Percentiles rank a stretch among this genome's conserved stretches.
phyloP scores from a whole-genome alignment of 176 grass and related monocot genomes.

The Lolium perenne region DNA sequence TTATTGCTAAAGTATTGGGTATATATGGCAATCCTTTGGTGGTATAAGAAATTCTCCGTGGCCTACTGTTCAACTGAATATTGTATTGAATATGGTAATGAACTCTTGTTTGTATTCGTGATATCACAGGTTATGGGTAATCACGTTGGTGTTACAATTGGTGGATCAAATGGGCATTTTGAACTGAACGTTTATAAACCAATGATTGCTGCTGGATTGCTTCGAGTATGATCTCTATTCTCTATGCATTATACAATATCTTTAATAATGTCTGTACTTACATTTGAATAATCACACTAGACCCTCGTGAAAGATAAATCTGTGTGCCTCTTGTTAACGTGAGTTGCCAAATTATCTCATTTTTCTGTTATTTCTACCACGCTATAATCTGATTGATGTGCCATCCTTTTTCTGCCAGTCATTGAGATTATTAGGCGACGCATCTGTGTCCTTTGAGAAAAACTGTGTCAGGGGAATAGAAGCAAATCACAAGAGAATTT shows the following conservation, averaged over 20 bases:
- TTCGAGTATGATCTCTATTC: slow-evolving; percentile 65
- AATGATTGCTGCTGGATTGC: slow-evolving; percentile 86
- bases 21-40: background rate
- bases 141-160: slow-evolving; percentile 84
- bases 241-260: background rate
- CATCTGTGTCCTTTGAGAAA: slow-evolving; percentile 91
- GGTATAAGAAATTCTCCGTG: background rate
- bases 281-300: slow-evolving; percentile 10
- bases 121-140: slow-evolving; percentile 89
- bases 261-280: slow-evolving; percentile 13
- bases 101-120: slow-evolving; percentile 23
- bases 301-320: background rate
- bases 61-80: background rate
- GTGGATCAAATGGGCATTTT: slow-evolving; percentile 95
- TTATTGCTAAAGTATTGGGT: background rate
- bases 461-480: slow-evolving; percentile 95
- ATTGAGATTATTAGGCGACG: slow-evolving; percentile 88
- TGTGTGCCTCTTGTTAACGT: slow-evolving; percentile 5
- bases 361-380: slow-evolving; percentile 30
- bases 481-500: slow-evolving; percentile 93
- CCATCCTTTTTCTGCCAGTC: slow-evolving; percentile 51
- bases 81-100: slow-evolving; percentile 5
- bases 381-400: slow-evolving; percentile 11
- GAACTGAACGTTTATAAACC: slow-evolving; percentile 97
- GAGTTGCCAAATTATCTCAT: slow-evolving; percentile 22